Evolutionary conservation across 306 rosid species (phyloP).

Genomic region (Crotalaria pallida): DNA sequence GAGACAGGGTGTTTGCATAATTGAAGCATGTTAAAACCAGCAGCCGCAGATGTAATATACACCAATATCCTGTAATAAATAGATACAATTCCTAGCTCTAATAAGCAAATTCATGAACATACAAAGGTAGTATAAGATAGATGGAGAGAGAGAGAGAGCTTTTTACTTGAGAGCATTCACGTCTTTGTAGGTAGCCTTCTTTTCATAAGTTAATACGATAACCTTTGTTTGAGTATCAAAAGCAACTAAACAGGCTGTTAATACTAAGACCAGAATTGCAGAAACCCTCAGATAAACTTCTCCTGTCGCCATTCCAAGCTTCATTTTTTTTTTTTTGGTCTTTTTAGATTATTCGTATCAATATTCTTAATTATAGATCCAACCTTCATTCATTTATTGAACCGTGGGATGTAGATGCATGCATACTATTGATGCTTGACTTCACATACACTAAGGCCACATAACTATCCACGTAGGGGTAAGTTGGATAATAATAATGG

Average conservation of each 20-base stretch:
- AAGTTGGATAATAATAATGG: neutral
- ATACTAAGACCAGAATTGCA: conserved; percentile 30
- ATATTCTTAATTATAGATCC: neutral
- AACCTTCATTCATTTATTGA: neutral
- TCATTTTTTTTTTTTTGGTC: conserved; percentile 34
- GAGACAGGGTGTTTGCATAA: conserved; percentile 27
- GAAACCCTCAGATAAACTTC: conserved; percentile 44
- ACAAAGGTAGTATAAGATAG: neutral
- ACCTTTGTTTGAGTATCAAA: conserved; percentile 50
- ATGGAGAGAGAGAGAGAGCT: neutral
- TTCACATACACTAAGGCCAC: neutral
- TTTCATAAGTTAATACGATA: conserved; percentile 15
- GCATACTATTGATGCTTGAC: neutral
- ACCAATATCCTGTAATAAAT: conserved; percentile 40
- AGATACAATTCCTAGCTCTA: neutral
- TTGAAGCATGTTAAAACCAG: conserved; percentile 60
- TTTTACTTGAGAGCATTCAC: conserved; percentile 51
- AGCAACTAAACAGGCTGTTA: conserved; percentile 51
- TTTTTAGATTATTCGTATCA: neutral
- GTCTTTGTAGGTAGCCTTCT: conserved; percentile 54
- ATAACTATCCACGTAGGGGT: neutral
- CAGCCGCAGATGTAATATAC: conserved; percentile 45
- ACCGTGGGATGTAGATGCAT: neutral
- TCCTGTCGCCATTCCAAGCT: conserved; percentile 22
- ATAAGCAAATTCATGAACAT: neutral